phyloP scores from a whole-genome alignment of 2,329 filamentous ascomycete genomes.

The Cytospora mali region DNA sequence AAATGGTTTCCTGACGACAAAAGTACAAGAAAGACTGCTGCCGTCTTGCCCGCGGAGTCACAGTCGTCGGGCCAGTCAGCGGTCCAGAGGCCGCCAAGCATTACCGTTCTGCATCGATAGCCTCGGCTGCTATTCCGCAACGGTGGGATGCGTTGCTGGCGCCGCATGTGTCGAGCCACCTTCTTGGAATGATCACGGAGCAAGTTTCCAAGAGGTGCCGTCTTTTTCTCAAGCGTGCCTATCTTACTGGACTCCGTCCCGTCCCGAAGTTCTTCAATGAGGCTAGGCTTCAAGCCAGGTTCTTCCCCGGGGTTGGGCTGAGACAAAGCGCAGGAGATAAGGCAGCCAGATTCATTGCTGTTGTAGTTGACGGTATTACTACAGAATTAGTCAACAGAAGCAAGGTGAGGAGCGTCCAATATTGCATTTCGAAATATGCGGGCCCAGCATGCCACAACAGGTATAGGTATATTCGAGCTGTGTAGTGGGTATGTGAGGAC shows the following conservation, averaged over 20 bases:
- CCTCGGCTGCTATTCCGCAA: constrained; percentile 25
- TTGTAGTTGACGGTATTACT: neutral
- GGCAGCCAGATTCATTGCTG: neutral
- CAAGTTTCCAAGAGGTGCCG: neutral
- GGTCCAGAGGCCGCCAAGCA: neutral
- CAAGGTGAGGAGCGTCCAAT: neutral
- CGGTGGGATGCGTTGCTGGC: constrained; percentile 11
- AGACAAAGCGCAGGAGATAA: neutral
- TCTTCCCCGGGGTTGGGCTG: too few species aligned
- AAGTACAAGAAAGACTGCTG: neutral
- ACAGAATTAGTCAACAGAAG: neutral
- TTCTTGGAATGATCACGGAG: neutral
- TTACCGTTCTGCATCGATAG: constrained; percentile 7
- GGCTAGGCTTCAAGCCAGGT: too few species aligned
- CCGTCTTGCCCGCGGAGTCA: constrained; percentile 12
- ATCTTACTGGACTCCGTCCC: neutral
- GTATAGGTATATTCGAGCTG: neutral
- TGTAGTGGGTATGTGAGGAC: neutral
- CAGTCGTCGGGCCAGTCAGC: constrained; percentile 6
- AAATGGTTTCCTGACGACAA: neutral
- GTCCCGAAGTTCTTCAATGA: neutral
- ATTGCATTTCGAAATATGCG: neutral
- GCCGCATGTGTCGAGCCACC: neutral
- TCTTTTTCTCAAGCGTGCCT: neutral
- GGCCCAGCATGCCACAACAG: neutral